Conservation (phyloP, 148 eudicot genomes). For the Beta vulgaris region DNA sequence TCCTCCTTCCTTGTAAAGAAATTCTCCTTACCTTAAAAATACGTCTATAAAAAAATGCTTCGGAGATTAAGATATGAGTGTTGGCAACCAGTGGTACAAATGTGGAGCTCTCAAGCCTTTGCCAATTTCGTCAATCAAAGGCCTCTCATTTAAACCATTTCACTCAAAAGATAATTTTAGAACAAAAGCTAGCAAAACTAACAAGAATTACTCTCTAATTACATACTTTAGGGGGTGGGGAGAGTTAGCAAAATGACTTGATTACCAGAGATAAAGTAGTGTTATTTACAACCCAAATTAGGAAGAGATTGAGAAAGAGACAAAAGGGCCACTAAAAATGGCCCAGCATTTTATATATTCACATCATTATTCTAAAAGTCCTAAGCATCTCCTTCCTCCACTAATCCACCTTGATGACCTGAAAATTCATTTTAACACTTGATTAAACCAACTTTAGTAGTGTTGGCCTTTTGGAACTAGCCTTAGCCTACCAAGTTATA, state of each 20-base stretch:
- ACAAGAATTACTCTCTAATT: neutral
- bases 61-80: too few relatives aligned
- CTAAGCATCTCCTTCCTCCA: neutral
- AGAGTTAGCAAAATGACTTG: neutral
- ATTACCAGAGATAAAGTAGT: neutral
- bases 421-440: constrained; percentile 7
- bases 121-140: too few relatives aligned
- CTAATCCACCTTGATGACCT: constrained; percentile 4
- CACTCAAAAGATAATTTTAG: too few relatives aligned
- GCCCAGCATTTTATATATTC: constrained; percentile 8
- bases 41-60: too few relatives aligned
- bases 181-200: too few relatives aligned
- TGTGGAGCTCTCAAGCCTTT: too few relatives aligned
- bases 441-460: constrained; percentile 21
- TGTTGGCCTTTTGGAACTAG: constrained; percentile 23
- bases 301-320: neutral
- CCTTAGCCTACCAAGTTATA: constrained; percentile 5
- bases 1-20: too few relatives aligned
- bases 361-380: constrained; percentile 11
- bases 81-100: too few relatives aligned
- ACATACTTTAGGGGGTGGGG: neutral
- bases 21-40: too few relatives aligned
- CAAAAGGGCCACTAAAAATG: constrained; percentile 4
- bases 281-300: constrained; percentile 6
- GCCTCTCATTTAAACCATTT: too few relatives aligned